phyloP scores from a whole-genome alignment of 2,329 filamentous ascomycete species.

The Fusarium succisae region DNA sequence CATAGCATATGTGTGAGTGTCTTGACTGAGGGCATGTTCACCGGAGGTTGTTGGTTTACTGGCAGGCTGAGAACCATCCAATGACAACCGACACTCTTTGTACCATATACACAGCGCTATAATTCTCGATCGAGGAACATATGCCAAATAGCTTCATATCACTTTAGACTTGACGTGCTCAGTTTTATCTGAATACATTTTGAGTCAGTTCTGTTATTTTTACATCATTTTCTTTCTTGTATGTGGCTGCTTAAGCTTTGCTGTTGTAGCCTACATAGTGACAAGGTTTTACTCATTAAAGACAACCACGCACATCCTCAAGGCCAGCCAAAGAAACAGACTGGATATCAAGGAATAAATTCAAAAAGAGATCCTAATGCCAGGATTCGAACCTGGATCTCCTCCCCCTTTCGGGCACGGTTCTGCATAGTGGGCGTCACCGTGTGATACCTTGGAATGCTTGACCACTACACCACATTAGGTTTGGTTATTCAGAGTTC shows the following conservation, averaged over 20 bases:
- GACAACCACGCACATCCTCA: background rate
- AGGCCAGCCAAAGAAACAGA: background rate
- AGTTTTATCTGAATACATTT: rapidly evolving
- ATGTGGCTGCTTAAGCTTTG: background rate
- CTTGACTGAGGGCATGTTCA: too few relatives aligned
- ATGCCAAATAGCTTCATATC: background rate
- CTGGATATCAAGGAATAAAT: background rate
- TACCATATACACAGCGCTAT: background rate
- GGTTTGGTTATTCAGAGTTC: background rate
- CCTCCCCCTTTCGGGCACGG: background rate
- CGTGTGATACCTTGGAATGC: background rate
- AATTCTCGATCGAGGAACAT: background rate
- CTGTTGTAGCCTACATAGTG: background rate
- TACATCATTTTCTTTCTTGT: rapidly evolving
- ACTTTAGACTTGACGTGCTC: background rate
- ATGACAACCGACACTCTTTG: too few relatives aligned
- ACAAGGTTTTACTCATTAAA: background rate
- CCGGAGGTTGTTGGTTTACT: background rate
- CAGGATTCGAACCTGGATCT: background rate
- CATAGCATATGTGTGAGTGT: too few relatives aligned
- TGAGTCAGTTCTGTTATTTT: background rate
- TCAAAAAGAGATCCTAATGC: background rate
- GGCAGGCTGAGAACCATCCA: background rate
- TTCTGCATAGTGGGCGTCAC: background rate
- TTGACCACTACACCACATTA: background rate